Conservation (phyloP, 768 basidiomycete genomes). For the Leccinum sublutescens region DNA sequence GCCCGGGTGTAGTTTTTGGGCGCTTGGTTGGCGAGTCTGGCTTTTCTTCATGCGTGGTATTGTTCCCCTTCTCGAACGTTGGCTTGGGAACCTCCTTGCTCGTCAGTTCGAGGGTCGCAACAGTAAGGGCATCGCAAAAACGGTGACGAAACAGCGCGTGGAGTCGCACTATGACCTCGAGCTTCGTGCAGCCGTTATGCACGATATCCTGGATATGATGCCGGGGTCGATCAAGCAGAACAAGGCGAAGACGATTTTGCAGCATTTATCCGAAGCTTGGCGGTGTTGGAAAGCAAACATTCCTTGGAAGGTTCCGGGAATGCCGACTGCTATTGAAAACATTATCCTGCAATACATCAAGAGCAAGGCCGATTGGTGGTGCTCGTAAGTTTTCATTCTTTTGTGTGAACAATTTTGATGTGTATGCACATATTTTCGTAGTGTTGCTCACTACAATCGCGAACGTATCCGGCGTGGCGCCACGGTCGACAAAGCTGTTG, state of each 20-base stretch:
- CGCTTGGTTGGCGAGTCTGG: conserved; percentile 99
- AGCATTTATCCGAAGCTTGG: conserved; percentile 98
- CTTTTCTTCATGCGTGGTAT: conserved; percentile 99
- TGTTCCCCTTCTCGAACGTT: conserved; percentile 94
- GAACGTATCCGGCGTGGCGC: conserved; percentile 97
- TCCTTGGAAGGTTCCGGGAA: conserved; percentile 99
- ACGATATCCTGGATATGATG: conserved; percentile 99
- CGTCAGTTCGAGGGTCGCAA: conserved; percentile 99
- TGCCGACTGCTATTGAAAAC: conserved; percentile 99
- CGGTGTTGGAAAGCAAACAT: conserved; percentile 97
- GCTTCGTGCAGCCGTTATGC: conserved; percentile 97
- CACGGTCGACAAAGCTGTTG: conserved; percentile 97
- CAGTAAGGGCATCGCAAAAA: conserved; percentile 94
- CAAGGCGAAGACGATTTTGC: conserved; percentile 99
- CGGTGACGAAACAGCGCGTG: conserved; percentile 98
- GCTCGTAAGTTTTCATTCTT: conserved; percentile 54
- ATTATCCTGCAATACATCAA: conserved; percentile 99
- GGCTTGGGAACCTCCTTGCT: conserved; percentile 96
- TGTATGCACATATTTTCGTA: conserved; percentile 24
- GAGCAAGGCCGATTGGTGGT: conserved; percentile 99
- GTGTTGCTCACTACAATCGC: conserved; percentile 96
- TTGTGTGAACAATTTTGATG: background rate
- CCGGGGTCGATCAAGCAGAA: conserved; percentile 99
- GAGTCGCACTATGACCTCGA: conserved; percentile 99
- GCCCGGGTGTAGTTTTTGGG: conserved; percentile 99